phyloP scores from a whole-genome alignment of 2,329 filamentous ascomycete species.

The Stachybotrys chartarum region DNA sequence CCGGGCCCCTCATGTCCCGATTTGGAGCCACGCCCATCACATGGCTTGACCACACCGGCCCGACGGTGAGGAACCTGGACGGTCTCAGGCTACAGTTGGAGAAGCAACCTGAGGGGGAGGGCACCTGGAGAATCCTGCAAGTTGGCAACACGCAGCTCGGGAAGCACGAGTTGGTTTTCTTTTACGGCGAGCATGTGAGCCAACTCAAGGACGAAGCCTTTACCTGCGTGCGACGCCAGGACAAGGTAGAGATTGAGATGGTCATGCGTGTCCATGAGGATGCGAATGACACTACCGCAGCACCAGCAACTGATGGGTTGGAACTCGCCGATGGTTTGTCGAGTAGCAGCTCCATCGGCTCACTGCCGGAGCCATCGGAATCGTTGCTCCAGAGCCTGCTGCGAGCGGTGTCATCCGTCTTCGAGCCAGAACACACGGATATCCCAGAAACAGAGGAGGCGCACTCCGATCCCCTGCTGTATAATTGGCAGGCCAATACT shows the following conservation, averaged over 20 bases:
- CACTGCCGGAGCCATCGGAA: slow-evolving; percentile 15
- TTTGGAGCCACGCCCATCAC: slow-evolving; percentile 22
- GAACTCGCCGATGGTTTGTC: slow-evolving; percentile 6
- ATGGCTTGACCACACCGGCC: slow-evolving; percentile 28
- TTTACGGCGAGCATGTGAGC: slow-evolving; percentile 68
- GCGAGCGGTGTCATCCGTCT: slow-evolving; percentile 38
- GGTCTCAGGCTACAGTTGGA: slow-evolving; percentile 60
- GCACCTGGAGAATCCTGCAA: slow-evolving; percentile 65
- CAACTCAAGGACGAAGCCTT: slow-evolving; percentile 80
- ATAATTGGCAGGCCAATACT: slow-evolving; percentile 46
- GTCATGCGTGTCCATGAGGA: slow-evolving; percentile 25
- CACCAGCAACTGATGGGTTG: slow-evolving; percentile 9
- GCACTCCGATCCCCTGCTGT: slow-evolving; percentile 30
- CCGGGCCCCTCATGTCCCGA: slow-evolving; percentile 22
- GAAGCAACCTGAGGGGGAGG: slow-evolving; percentile 45
- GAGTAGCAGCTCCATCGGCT: slow-evolving; percentile 3
- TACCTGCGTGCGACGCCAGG: slow-evolving; percentile 64
- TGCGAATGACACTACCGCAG: slow-evolving; percentile 15
- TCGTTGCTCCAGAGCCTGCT: slow-evolving; percentile 41
- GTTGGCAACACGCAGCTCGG: slow-evolving; percentile 77
- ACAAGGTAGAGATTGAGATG: slow-evolving; percentile 67
- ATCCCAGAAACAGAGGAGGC: slow-evolving; percentile 19
- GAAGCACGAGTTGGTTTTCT: slow-evolving; percentile 78
- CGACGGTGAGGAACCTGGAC: slow-evolving; percentile 44
- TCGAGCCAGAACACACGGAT: slow-evolving; percentile 24